Evolutionary conservation across 2,329 filamentous ascomycete genomes (phyloP).

Genomic region (Emergomyces orientalis): DNA sequence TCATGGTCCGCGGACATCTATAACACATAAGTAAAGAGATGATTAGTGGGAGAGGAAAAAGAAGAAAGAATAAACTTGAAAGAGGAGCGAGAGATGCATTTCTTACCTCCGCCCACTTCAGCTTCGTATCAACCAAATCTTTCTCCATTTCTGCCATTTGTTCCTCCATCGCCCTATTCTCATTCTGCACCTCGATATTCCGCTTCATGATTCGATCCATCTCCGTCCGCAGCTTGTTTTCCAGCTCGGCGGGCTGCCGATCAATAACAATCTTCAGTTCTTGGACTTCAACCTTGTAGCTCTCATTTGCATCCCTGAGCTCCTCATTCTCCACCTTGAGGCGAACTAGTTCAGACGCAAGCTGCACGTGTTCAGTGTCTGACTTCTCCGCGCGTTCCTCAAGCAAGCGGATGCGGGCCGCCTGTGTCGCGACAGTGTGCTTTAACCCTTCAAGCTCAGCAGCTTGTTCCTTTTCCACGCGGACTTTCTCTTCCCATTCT

Average conservation of each 20-base stretch:
- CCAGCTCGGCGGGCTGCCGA: slow-evolving; percentile 79
- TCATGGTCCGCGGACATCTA: slow-evolving; percentile 63
- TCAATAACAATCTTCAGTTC: slow-evolving; percentile 83
- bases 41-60: slow-evolving; percentile 5
- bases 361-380: slow-evolving; percentile 79
- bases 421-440: slow-evolving; percentile 55
- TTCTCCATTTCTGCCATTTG: slow-evolving; percentile 87
- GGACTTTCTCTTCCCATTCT: slow-evolving; percentile 89
- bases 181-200: slow-evolving; percentile 87
- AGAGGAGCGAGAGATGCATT: background rate
- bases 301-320: slow-evolving; percentile 81
- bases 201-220: slow-evolving; percentile 87
- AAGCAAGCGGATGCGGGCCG: slow-evolving; percentile 68
- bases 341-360: slow-evolving; percentile 84
- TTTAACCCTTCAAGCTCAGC: slow-evolving; percentile 68
- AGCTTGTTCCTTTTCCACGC: slow-evolving; percentile 72
- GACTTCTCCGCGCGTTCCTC: slow-evolving; percentile 82
- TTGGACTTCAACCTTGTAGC: slow-evolving; percentile 69
- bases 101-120: slow-evolving; percentile 88
- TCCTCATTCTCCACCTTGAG: slow-evolving; percentile 91
- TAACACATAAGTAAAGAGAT: slow-evolving; percentile 7
- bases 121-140: slow-evolving; percentile 83
- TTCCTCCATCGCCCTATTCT: slow-evolving; percentile 81
- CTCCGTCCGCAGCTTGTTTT: slow-evolving; percentile 69
- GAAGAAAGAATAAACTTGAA: slow-evolving; percentile 1